A percentile compares a stretch with the other conserved stretches of the same genome.
Conservation (phyloP, 257 asterid species). For the Ballota nigra region DNA sequence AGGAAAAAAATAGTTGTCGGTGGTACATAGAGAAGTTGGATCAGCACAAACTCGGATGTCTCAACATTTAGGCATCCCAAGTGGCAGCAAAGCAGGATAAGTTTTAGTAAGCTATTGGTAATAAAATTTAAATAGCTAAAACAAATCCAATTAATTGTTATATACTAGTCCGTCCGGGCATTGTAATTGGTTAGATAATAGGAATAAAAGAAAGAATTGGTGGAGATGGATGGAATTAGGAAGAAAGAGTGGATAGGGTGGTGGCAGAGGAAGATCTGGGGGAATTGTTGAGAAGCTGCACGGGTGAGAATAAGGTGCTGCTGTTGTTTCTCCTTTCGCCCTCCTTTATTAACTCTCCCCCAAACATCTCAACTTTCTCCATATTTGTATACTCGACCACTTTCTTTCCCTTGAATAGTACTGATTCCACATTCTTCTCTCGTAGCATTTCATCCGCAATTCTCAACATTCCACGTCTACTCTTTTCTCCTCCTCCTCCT, state of each 20-base stretch:
- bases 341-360: slow-evolving; percentile 59
- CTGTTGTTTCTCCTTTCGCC: slow-evolving; percentile 54
- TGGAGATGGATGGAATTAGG: background rate
- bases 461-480: background rate
- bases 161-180: too few species aligned
- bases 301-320: slow-evolving; percentile 42
- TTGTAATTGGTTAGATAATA: background rate
- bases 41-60: slow-evolving; percentile 20
- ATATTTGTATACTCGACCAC: slow-evolving; percentile 45
- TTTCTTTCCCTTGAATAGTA: slow-evolving; percentile 67
- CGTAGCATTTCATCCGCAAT: slow-evolving; percentile 50
- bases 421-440: slow-evolving; percentile 65
- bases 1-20: background rate
- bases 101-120: background rate
- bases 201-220: background rate
- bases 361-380: slow-evolving; percentile 57
- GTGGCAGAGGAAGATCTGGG: slow-evolving; percentile 73
- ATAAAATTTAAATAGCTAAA: background rate
- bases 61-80: background rate
- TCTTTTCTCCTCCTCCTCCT: too few species aligned
- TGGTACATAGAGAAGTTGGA: background rate
- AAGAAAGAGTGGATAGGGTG: slow-evolving; percentile 54
- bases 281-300: slow-evolving; percentile 51
- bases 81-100: slow-evolving; percentile 5
- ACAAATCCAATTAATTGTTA: too few species aligned